phyloP scores from a whole-genome alignment of 768 basidiomycete species.

The Pleurotus sapidus region DNA sequence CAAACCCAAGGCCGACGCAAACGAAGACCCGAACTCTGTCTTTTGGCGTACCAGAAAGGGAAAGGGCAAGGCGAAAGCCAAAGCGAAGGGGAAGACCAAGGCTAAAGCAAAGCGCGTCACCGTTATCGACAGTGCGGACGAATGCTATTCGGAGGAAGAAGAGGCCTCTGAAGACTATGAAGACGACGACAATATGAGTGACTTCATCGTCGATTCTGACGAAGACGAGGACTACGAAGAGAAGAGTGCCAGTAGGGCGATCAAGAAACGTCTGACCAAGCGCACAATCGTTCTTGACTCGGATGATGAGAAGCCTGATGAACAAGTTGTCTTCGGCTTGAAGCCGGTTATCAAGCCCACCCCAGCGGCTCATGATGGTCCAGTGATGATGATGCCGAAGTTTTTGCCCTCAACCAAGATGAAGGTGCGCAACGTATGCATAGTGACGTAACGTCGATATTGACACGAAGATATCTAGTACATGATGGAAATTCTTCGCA shows the following conservation, averaged over 20 bases:
- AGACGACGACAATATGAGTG: constrained; percentile 42
- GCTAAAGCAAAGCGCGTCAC: constrained; percentile 10
- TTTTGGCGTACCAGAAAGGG: constrained; percentile 1
- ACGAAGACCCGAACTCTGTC: constrained; percentile 8
- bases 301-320: constrained; percentile 40
- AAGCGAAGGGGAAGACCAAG: constrained; percentile 14
- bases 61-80: constrained; percentile 26
- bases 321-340: constrained; percentile 38
- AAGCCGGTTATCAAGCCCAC: constrained; percentile 21
- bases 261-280: constrained; percentile 36
- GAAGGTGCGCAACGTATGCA: constrained; percentile 41
- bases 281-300: constrained; percentile 41
- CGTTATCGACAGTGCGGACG: constrained; percentile 14
- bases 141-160: constrained; percentile 28
- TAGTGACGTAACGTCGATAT: no score
- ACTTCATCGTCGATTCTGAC: constrained; percentile 51
- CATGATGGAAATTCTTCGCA: constrained; percentile 57
- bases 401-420: constrained; percentile 75
- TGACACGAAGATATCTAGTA: constrained; percentile 25
- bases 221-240: constrained; percentile 50
- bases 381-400: constrained; percentile 43
- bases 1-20: constrained; percentile 26
- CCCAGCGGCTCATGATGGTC: constrained; percentile 21
- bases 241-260: constrained; percentile 34
- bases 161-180: constrained; percentile 27